Evolutionary conservation across 768 basidiomycete genomes (phyloP).

Genomic region (Rhizopogon roseolus): DNA sequence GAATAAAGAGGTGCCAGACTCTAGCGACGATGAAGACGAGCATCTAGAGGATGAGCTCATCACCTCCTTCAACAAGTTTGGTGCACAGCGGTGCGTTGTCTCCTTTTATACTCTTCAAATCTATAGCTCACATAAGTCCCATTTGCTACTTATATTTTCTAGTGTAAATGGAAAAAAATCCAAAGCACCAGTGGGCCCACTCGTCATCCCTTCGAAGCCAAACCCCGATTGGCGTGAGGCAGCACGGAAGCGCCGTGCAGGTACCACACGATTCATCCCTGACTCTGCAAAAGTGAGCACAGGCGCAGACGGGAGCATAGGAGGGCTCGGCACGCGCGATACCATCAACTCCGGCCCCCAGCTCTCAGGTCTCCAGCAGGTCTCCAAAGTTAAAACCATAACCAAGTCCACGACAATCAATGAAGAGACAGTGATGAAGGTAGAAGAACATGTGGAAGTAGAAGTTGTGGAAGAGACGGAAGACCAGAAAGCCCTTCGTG

Average conservation of each 20-base stretch:
- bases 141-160: slow-evolving; percentile 5
- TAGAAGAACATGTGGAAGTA: slow-evolving; percentile 17
- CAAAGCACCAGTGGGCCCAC: slow-evolving; percentile 47
- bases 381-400: slow-evolving; percentile 11
- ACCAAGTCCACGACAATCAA: not conserved
- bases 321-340: slow-evolving; percentile 71
- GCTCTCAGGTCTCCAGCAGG: slow-evolving; percentile 56
- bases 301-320: slow-evolving; percentile 69
- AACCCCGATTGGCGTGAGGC: slow-evolving; percentile 90
- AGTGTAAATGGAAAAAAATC: slow-evolving; percentile 42
- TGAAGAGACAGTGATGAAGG: slow-evolving; percentile 17
- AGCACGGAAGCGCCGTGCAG: slow-evolving; percentile 53
- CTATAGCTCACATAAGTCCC: slow-evolving; percentile 72
- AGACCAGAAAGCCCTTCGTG: slow-evolving; percentile 77
- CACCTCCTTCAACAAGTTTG: slow-evolving; percentile 65
- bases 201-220: slow-evolving; percentile 82
- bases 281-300: slow-evolving; percentile 49
- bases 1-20: slow-evolving; percentile 34
- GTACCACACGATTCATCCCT: slow-evolving; percentile 49
- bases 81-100: slow-evolving; percentile 82
- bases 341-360: slow-evolving; percentile 75
- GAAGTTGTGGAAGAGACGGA: slow-evolving; percentile 52
- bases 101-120: slow-evolving; percentile 27
- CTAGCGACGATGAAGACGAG: slow-evolving; percentile 55
- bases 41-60: slow-evolving; percentile 61